These are phyloP conservation scores for Erysiphe pisi DNA, from an alignment of 2,329 filamentous ascomycete genomes.

Conservation along the genomic window DNA sequence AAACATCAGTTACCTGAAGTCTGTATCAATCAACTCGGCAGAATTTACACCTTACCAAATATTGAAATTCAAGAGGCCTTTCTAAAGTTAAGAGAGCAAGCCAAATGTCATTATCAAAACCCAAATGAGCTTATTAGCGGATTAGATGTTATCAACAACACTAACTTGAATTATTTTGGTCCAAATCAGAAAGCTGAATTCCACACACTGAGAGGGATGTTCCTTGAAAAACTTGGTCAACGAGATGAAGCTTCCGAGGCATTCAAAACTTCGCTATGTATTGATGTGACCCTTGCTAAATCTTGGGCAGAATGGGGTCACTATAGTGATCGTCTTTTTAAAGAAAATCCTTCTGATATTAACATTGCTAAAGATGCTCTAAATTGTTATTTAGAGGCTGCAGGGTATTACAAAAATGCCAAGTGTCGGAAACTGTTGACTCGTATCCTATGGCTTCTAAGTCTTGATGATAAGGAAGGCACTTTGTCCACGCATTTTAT, in stretches of 20 bases:
- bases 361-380: slow-evolving; percentile 81
- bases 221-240: slow-evolving; percentile 83
- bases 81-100: slow-evolving; percentile 94
- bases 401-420: slow-evolving; percentile 91
- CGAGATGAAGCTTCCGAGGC: slow-evolving; percentile 86
- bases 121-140: slow-evolving; percentile 82
- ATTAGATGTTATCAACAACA: slow-evolving; percentile 98
- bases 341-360: slow-evolving; percentile 72
- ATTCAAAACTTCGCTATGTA: slow-evolving; percentile 89
- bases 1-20: slow-evolving; percentile 97
- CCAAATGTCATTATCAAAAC: slow-evolving; percentile 98
- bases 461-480: slow-evolving; percentile 78
- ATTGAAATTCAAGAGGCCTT: slow-evolving; percentile 99
- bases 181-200: slow-evolving; percentile 95
- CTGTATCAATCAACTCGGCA: slow-evolving; percentile 91
- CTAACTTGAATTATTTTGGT: slow-evolving; percentile 97
- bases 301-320: slow-evolving; percentile 99
- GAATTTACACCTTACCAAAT: slow-evolving; percentile 97
- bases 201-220: slow-evolving; percentile 99
- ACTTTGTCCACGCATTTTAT: slow-evolving; percentile 78
- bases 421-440: slow-evolving; percentile 92
- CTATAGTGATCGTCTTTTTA: slow-evolving; percentile 95
- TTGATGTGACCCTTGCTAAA: slow-evolving; percentile 89
- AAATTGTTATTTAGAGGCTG: slow-evolving; percentile 91
- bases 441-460: slow-evolving; percentile 88